These are phyloP conservation scores for Apiospora kogelbergensis DNA, from an alignment of 2,329 filamentous ascomycete species.

Conservation along the genomic window DNA sequence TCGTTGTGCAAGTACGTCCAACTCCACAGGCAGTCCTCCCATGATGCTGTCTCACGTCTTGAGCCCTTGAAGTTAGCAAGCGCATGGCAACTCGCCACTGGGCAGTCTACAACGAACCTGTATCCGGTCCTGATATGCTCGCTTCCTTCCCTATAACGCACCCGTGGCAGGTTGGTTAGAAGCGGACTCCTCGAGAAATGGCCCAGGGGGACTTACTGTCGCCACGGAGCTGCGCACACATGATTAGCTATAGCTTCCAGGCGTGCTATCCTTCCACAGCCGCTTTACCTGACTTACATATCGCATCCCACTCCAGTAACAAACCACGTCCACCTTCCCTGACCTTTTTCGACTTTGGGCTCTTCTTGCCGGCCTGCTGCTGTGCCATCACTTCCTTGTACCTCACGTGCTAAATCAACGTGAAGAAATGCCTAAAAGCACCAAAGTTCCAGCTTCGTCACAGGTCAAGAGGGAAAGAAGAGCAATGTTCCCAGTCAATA, in stretches of 20 bases:
- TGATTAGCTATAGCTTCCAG: background rate
- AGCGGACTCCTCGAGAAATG: background rate
- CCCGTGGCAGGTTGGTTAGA: constrained; percentile 1
- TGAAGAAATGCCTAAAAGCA: too few relatives aligned
- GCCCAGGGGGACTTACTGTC: constrained; percentile 17
- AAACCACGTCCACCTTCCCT: background rate
- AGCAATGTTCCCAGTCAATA: background rate
- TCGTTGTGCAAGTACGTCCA: constrained; percentile 36
- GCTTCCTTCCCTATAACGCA: constrained; percentile 18
- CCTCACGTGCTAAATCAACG: too few relatives aligned
- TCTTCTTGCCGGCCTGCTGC: background rate
- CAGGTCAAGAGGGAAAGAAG: background rate
- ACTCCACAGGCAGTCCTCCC: constrained; percentile 26
- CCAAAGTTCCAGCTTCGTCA: background rate
- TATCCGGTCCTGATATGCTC: constrained; percentile 23
- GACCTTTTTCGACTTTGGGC: background rate
- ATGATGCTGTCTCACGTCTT: constrained; percentile 13
- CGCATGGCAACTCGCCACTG: background rate
- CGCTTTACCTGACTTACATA: background rate
- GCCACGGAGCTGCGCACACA: constrained; percentile 19
- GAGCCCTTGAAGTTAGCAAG: background rate
- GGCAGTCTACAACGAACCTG: constrained; percentile 7
- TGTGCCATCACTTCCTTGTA: background rate
- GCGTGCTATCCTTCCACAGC: too few relatives aligned
- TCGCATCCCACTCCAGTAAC: constrained; percentile 9